Evolutionary conservation across 2,329 filamentous ascomycete genomes (phyloP).

Genomic region (Phialophora expanda): DNA sequence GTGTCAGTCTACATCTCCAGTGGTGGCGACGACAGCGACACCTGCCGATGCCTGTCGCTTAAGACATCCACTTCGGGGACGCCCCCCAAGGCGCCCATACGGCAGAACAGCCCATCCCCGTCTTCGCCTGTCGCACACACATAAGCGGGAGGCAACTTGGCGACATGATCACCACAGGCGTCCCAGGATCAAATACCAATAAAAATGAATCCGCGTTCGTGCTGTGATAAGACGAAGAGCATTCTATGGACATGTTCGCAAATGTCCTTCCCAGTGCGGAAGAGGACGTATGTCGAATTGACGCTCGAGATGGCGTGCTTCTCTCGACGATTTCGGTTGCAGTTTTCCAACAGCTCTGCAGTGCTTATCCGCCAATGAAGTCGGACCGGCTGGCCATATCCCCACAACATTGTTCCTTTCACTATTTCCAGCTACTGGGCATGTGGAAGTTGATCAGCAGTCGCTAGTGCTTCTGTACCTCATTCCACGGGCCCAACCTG

Average conservation of each 20-base stretch:
- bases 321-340: conserved; percentile 10
- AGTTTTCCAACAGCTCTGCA: background rate
- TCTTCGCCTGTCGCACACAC: background rate
- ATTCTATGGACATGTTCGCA: background rate
- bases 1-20: background rate
- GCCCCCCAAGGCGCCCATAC: background rate
- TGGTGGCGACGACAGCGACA: too few relatives aligned
- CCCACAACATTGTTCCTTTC: conserved; percentile 11
- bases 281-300: conserved; percentile 14
- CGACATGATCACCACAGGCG: background rate
- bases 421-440: background rate
- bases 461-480: background rate
- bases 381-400: background rate
- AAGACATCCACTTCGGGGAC: background rate
- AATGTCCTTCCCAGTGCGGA: conserved; percentile 14
- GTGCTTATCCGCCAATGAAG: conserved; percentile 12
- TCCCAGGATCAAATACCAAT: conserved; percentile 6
- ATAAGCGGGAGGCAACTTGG: background rate
- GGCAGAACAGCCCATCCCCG: background rate
- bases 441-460: background rate
- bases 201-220: background rate
- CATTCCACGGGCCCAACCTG: background rate
- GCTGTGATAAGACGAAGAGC: background rate
- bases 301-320: conserved; percentile 22
- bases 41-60: background rate